These are phyloP conservation scores for Chamaenerion angustifolium DNA, from an alignment of 345 rosid species.

Conservation along the genomic window DNA sequence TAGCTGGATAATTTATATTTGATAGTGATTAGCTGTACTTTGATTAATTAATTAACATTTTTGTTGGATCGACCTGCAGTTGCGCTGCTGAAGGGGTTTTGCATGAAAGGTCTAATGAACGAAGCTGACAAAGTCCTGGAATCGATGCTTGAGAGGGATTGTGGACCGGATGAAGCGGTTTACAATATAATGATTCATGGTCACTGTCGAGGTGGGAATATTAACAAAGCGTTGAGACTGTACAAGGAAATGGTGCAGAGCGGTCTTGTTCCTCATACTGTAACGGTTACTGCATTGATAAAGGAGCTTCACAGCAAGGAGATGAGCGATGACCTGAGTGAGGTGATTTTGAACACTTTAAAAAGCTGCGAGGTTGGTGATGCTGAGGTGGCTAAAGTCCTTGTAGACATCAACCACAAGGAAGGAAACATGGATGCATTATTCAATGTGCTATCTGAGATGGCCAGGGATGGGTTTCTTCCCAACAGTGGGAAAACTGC, in stretches of 20 bases:
- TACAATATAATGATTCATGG: constrained; percentile 78
- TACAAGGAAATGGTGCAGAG: constrained; percentile 52
- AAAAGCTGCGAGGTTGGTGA: constrained; percentile 69
- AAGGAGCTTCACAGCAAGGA: constrained; percentile 42
- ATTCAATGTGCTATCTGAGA: constrained; percentile 52
- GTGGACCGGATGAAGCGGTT: constrained; percentile 49
- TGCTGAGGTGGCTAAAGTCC: constrained; percentile 59
- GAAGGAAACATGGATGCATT: constrained; percentile 82
- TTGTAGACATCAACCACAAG: constrained; percentile 61
- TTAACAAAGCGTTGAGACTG: constrained; percentile 42
- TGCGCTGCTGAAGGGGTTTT: constrained; percentile 75
- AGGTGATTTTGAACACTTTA: constrained; percentile 33
- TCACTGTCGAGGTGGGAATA: constrained; percentile 50
- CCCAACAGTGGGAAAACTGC: constrained; percentile 35
- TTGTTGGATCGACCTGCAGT: constrained; percentile 7
- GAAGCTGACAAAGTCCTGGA: constrained; percentile 69
- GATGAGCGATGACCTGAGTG: constrained; percentile 40
- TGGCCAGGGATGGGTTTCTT: constrained; percentile 86
- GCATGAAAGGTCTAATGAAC: constrained; percentile 79
- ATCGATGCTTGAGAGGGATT: constrained; percentile 52
- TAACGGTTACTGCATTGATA: constrained; percentile 53
- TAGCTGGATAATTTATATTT: too few relatives aligned
- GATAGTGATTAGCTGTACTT: too few relatives aligned
- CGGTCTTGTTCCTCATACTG: constrained; percentile 53
- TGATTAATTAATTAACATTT: too few relatives aligned